These are phyloP conservation scores for Simmondsia chinensis DNA, from an alignment of 148 eudicot species.

Conservation along the genomic window DNA sequence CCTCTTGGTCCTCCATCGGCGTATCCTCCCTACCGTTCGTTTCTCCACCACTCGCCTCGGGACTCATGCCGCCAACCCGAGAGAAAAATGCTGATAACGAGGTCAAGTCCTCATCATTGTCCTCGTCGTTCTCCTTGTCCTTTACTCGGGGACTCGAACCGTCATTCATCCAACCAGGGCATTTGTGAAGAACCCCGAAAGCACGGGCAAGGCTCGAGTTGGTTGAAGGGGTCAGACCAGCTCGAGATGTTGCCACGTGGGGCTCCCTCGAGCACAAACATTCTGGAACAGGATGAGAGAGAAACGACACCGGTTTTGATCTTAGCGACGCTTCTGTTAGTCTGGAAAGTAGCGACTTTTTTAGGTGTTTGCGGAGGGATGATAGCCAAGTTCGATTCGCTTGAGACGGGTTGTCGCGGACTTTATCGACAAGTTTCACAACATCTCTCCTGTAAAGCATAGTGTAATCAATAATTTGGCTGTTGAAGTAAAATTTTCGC, in stretches of 20 bases:
- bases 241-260: slow-evolving; percentile 3
- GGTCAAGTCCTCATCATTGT: slow-evolving; percentile 40
- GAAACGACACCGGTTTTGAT: slow-evolving; percentile 54
- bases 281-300: slow-evolving; percentile 72
- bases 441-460: slow-evolving; percentile 46
- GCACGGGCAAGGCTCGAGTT: slow-evolving; percentile 19
- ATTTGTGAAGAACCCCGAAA: slow-evolving; percentile 30
- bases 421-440: slow-evolving; percentile 47
- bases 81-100: slow-evolving; percentile 39
- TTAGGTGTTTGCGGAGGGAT: slow-evolving; percentile 59
- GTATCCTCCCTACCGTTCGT: slow-evolving; percentile 47
- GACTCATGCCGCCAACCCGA: slow-evolving; percentile 23
- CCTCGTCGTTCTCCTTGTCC: slow-evolving; percentile 55
- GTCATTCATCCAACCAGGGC: slow-evolving; percentile 62
- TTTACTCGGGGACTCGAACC: slow-evolving; percentile 9
- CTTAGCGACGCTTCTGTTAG: slow-evolving; percentile 26
- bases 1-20: slow-evolving; percentile 79
- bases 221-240: slow-evolving; percentile 17
- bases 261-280: slow-evolving; percentile 49
- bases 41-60: slow-evolving; percentile 26
- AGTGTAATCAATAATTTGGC: neutral
- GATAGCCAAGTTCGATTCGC: slow-evolving; percentile 82
- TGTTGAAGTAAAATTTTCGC: neutral
- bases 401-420: slow-evolving; percentile 48
- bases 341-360: slow-evolving; percentile 37